phyloP scores from a whole-genome alignment of 2,329 filamentous ascomycete species.

The Fusarium marasasianum region DNA sequence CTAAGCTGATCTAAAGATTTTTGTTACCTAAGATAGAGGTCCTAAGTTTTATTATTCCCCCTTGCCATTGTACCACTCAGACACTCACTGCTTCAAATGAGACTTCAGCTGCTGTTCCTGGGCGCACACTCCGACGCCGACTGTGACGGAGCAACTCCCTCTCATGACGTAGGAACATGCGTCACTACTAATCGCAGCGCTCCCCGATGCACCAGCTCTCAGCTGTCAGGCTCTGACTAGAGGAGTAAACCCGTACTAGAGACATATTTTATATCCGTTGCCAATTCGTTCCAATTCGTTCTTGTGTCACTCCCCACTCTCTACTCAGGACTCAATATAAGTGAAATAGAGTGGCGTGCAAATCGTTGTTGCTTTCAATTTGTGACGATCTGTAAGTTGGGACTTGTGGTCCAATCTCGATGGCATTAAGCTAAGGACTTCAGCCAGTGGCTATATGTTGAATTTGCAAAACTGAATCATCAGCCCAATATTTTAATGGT shows the following conservation, averaged over 20 bases:
- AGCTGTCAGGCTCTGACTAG: neutral
- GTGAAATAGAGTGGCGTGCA: rapidly evolving
- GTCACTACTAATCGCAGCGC: too few relatives aligned
- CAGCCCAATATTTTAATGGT: neutral
- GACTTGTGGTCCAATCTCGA: neutral
- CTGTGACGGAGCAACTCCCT: neutral
- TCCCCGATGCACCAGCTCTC: neutral
- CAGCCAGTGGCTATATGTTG: neutral
- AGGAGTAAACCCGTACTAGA: neutral
- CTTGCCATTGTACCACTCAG: neutral
- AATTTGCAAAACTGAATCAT: neutral
- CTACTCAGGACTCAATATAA: neutral
- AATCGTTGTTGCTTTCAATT: too few relatives aligned
- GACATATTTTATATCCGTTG: neutral
- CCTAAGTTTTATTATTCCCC: too few relatives aligned
- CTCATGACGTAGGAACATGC: neutral
- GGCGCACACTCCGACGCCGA: too few relatives aligned
- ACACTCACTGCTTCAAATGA: neutral
- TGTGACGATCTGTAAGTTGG: neutral
- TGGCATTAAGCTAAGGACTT: neutral
- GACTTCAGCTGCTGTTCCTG: neutral
- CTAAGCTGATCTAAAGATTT: too few relatives aligned
- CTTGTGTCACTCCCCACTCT: neutral
- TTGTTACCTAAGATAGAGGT: too few relatives aligned
- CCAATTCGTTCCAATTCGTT: neutral